A percentile compares a stretch with the other conserved stretches of the same genome.
phyloP scores from a whole-genome alignment of 164 flowering plant species.

The Taxillus chinensis region DNA sequence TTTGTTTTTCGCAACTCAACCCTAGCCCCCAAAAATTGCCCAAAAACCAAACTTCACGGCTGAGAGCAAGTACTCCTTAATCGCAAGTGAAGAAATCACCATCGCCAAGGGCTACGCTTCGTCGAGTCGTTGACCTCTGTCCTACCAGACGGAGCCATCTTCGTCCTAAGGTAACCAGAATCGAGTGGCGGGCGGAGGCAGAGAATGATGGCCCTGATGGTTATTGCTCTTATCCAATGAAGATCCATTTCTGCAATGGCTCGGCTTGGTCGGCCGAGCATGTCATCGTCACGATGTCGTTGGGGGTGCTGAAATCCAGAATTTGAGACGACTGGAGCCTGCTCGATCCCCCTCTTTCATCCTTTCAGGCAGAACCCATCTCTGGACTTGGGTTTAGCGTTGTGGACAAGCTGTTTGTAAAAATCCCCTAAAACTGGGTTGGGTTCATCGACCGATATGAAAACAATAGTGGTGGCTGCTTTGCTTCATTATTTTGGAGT shows the following conservation, averaged over 20 bases:
- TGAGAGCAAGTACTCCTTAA: conserved; percentile 70
- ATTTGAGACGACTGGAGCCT: conserved; percentile 31
- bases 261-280: conserved; percentile 64
- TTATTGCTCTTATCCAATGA: conserved; percentile 40
- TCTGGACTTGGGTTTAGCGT: conserved; percentile 78
- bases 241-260: conserved; percentile 66
- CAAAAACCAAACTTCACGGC: conserved; percentile 66
- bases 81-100: conserved; percentile 86
- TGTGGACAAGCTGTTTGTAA: conserved; percentile 80
- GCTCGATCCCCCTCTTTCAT: conserved; percentile 74
- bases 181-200: conserved; percentile 54
- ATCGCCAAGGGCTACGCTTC: conserved; percentile 81
- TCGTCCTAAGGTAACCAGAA: conserved; percentile 42
- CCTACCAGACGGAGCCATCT: conserved; percentile 57
- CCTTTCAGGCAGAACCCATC: conserved; percentile 60
- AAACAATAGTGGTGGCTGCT: conserved; percentile 90
- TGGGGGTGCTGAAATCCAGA: conserved; percentile 82
- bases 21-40: too few species aligned
- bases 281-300: conserved; percentile 79
- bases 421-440: conserved; percentile 76
- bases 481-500: conserved; percentile 87
- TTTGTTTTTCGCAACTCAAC: too few species aligned
- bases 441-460: conserved; percentile 99
- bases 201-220: conserved; percentile 15
- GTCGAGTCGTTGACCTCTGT: conserved; percentile 59